Conservation (phyloP, 306 rosid species). For the Acacia melanoxylon region DNA sequence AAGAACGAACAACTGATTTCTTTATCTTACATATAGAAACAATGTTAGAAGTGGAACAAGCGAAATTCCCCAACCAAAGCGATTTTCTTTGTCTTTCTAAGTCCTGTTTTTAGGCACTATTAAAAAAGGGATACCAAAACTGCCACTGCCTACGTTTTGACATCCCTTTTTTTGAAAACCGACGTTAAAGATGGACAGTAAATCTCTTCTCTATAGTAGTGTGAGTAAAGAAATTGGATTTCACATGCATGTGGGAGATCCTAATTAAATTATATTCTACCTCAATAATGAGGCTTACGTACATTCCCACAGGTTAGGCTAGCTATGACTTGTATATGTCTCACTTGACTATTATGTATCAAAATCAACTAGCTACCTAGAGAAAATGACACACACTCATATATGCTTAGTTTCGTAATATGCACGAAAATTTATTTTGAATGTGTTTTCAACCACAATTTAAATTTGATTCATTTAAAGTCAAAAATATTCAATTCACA, state of each 20-base stretch:
- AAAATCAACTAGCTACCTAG: not conserved
- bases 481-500: not conserved
- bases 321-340: not conserved
- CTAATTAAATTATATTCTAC: not conserved
- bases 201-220: too few relatives aligned
- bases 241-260: not conserved
- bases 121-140: too few relatives aligned
- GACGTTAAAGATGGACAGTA: too few relatives aligned
- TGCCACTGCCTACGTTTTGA: too few relatives aligned
- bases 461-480: not conserved
- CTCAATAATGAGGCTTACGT: not conserved
- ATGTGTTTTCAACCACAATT: not conserved
- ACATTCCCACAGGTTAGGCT: slow-evolving; percentile 10
- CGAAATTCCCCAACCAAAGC: too few relatives aligned
- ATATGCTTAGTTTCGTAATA: not conserved
- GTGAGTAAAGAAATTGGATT: slow-evolving; percentile 1
- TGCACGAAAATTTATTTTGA: not conserved
- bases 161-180: too few relatives aligned
- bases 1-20: too few relatives aligned
- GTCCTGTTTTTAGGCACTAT: too few relatives aligned
- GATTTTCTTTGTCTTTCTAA: too few relatives aligned
- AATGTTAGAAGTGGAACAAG: too few relatives aligned
- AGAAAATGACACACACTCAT: slow-evolving; percentile 7
- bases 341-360: not conserved
- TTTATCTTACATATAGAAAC: too few relatives aligned